A percentile compares a stretch with the other conserved stretches of the same genome.
These are phyloP conservation scores for Boletus holoroseus DNA, from an alignment of 1,284 basidiomycete species.

Conservation along the genomic window DNA sequence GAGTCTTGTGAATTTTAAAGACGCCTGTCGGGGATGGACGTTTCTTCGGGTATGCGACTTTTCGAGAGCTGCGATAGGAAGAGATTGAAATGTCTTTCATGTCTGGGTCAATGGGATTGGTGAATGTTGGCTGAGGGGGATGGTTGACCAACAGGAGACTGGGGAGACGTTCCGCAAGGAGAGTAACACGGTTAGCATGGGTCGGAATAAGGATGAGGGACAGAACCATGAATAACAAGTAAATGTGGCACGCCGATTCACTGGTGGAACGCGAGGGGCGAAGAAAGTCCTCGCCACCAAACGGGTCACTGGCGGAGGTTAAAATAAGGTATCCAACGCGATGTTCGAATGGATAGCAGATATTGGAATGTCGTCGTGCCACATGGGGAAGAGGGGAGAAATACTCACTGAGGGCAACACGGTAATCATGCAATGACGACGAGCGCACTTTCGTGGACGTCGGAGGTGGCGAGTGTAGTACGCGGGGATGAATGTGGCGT, in stretches of 20 bases:
- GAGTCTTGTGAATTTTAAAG: conserved; percentile 58
- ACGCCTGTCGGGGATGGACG: conserved; percentile 75
- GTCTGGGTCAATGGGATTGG: conserved; percentile 31
- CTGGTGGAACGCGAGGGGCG: not conserved
- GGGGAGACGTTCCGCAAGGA: conserved; percentile 17
- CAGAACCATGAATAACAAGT: conserved; percentile 14
- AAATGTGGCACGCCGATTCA: conserved; percentile 3
- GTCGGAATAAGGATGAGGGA: conserved; percentile 9
- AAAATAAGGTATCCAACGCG: conserved; percentile 16
- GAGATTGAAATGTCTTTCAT: conserved; percentile 72
- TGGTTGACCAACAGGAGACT: conserved; percentile 44
- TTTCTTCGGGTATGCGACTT: conserved; percentile 69
- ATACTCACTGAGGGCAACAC: conserved; percentile 24
- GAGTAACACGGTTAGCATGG: conserved; percentile 16
- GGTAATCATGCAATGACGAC: conserved; percentile 31
- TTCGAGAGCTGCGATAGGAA: conserved; percentile 55
- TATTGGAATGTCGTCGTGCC: conserved; percentile 4
- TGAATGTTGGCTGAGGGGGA: conserved; percentile 36
- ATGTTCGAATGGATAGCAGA: not conserved
- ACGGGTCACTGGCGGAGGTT: conserved; percentile 9
- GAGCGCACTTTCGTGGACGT: conserved; percentile 19
- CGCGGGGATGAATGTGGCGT: conserved; percentile 28
- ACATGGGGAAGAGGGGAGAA: not conserved
- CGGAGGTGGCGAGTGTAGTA: conserved; percentile 11
- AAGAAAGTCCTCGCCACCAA: not conserved